Base-by-base conservation (phyloP, 257 asterid species). In the Plantago major region DNA sequence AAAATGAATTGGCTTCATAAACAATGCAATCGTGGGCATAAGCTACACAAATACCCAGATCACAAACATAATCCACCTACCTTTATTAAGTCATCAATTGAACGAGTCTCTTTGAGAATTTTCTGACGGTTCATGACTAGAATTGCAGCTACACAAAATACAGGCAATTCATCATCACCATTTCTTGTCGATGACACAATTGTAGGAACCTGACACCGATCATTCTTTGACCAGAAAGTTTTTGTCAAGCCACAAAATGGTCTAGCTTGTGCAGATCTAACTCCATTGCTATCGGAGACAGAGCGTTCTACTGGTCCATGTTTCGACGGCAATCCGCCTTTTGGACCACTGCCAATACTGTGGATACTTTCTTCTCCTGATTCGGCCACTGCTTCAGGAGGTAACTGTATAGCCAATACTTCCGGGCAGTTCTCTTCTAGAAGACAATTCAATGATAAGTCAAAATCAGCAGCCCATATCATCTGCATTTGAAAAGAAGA, bases 381-480 rank as follows among this genome's bases (percentile, higher is more conserved):
- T 66, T 79, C 88, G 37, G 73, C 75, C 52, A 68, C 81, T 37
- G 84, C 66, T 65, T 81, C 84, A 60, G 65, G 75, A n/a, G 94
- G 84, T 69, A 78, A 70, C 65, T 78, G 90, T 68, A 91, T 76
- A 63, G 83, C 68, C 79, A 91, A 77, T 67, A 78, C 67, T 63
- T 86, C 95, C 37, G 89, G 98, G 69, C 95, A 84, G 72, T 71
- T 82, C 38, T 80, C 87, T 40, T 81, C 92, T 63, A 88, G 80
- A 70, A 78, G 79, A 67, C 73, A 75, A 58, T 89, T 71, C 76
- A 86, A 60, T 30, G 89, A 78, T 67, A 81, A 73, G 71, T 91
- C 88, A 82, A 91, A 91, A 75, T 91, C 98, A 70, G 97, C 98
- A 38, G 98, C 98, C 98, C 98, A 91, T 71, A 91, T 91, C 98